Evolutionary conservation across 129 eudicot species (phyloP).

Genomic region (Flaveria sonorensis): DNA sequence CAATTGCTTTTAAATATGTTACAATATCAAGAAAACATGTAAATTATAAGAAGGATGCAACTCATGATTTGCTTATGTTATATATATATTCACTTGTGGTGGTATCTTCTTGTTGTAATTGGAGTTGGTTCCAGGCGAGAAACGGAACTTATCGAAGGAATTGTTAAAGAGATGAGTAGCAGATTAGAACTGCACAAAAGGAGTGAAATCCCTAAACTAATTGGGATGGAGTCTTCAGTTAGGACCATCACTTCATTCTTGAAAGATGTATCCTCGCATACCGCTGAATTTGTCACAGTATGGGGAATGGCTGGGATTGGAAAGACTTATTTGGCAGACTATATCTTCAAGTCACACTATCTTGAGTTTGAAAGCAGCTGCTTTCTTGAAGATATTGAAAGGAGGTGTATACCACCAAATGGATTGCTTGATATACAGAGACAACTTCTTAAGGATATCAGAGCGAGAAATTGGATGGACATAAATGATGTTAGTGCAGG

Average conservation of each 20-base stretch:
- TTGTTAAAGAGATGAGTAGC: slow-evolving; percentile 8
- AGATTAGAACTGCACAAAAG: slow-evolving; percentile 15
- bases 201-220: not conserved
- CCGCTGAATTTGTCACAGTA: not conserved
- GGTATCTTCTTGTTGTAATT: no score
- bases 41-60: no score
- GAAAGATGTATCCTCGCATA: not conserved
- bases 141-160: slow-evolving; percentile 10
- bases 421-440: slow-evolving; percentile 33
- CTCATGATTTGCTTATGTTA: no score
- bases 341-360: slow-evolving; percentile 16
- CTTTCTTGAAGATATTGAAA: slow-evolving; percentile 22
- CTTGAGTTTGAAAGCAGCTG: slow-evolving; percentile 22
- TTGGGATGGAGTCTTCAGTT: slow-evolving; percentile 10
- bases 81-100: no score
- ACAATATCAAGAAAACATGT: no score
- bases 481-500: slow-evolving; percentile 16
- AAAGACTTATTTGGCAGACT: slow-evolving; percentile 35
- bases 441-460: slow-evolving; percentile 26
- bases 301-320: slow-evolving; percentile 18
- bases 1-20: no score
- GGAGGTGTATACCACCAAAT: not conserved
- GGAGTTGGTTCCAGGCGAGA: not conserved
- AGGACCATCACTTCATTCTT: slow-evolving; percentile 4
- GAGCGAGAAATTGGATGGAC: not conserved